Evolutionary conservation across 1,284 basidiomycete species (phyloP), one percentile per base, ranked within the genome.

Genomic region (Trichosporon asahii): DNA sequence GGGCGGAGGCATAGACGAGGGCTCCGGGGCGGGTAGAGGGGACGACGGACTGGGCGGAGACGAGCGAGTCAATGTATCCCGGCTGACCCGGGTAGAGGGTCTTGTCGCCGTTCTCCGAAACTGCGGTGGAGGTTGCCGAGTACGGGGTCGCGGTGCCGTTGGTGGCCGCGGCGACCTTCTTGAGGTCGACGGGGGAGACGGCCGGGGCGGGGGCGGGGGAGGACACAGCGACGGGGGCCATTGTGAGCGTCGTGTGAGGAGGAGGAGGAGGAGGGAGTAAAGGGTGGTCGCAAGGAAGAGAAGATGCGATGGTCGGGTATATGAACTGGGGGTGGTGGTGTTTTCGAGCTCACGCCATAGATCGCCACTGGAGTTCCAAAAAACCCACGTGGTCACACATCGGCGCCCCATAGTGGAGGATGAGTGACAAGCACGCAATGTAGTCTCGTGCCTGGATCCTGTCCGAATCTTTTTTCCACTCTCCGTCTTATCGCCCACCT

Each of bases 1-100:
- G 71, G 11, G 78, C 82, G 2, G 78, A 78, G 21, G 73, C 78
- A 66, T 75, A 81, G 15, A 83, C 82, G 6, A 75, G 77, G 12
- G 79, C 69, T 14, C 81, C 81, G n/a, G 78, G 70, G 65, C 78
- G 76, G 65, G 77, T 78, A 21, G 76, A 46, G 12, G 77, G 75
- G 46, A 74, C 70, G 49, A 80, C 76, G 33, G 73, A 65, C 21
- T 79, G 76, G 6, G 78, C 76, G 61, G 70, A 61, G 44, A 82
- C 55, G 25, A 82, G 73, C 57, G 76, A 63, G 21, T 76, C 72
- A 65, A 77, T 77, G 72, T 79, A 81, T 15, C 74, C 74, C 15
- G 72, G 68, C 68, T 80, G 64, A 57, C 74, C 33, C 72, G 78
- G 63, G 73, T 73, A 6, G 69, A 69, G 67, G 44, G 77, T 67